phyloP scores from a whole-genome alignment of 805 yeast species.

The Lachancea sp. region DNA sequence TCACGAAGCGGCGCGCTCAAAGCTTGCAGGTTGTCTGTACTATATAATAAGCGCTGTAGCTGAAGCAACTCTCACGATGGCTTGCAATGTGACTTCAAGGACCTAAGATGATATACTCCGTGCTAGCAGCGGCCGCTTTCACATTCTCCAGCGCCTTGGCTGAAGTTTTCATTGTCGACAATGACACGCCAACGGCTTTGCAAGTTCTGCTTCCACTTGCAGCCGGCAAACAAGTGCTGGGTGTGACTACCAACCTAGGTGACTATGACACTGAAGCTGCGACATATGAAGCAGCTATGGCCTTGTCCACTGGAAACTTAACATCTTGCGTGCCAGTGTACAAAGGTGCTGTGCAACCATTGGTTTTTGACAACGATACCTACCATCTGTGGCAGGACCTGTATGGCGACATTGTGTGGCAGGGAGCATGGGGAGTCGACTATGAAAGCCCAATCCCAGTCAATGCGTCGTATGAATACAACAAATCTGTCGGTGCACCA shows the following conservation, averaged over 20 bases:
- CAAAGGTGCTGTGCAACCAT: conserved; percentile 36
- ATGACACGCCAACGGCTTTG: conserved; percentile 37
- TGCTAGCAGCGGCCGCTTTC: not conserved
- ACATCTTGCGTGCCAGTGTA: conserved; percentile 34
- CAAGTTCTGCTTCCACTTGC: conserved; percentile 35
- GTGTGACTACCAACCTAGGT: conserved; percentile 37
- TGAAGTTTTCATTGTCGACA: conserved; percentile 38
- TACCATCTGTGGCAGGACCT: conserved; percentile 36
- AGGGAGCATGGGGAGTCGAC: conserved; percentile 34
- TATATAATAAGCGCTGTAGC: no score
- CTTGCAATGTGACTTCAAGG: no score
- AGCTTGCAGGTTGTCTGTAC: no score
- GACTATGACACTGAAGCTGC: conserved; percentile 37
- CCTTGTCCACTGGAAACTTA: conserved; percentile 32
- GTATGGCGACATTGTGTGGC: conserved; percentile 38
- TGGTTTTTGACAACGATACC: conserved; percentile 35
- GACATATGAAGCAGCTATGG: conserved; percentile 29
- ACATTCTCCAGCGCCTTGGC: conserved; percentile 6
- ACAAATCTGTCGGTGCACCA: conserved; percentile 33
- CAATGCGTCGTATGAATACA: conserved; percentile 28
- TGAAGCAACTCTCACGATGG: no score
- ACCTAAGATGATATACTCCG: not conserved
- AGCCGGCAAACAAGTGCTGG: conserved; percentile 37
- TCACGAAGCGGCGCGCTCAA: not conserved
- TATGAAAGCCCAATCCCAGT: conserved; percentile 18